Percentiles rank a stretch among this genome's conserved stretches.
These are phyloP conservation scores for Fraxinus pennsylvanica DNA, from an alignment of 257 asterid genomes.

Conservation along the genomic window DNA sequence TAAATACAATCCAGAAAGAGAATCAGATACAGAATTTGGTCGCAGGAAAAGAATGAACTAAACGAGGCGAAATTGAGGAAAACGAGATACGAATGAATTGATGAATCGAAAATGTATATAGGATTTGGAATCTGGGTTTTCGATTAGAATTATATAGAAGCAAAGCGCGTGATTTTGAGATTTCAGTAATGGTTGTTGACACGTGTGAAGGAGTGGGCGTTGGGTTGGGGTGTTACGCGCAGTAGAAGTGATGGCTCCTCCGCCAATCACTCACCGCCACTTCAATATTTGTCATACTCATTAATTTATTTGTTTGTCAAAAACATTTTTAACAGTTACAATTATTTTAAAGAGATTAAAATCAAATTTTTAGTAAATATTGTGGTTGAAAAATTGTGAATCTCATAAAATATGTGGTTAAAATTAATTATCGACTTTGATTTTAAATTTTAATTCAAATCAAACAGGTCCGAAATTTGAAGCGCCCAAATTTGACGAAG, in stretches of 20 bases:
- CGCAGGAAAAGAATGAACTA: slow-evolving; percentile 7
- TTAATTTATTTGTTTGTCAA: too few species aligned
- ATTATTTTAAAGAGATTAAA: too few species aligned
- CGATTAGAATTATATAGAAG: not conserved
- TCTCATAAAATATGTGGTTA: too few species aligned
- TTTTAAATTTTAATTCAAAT: too few species aligned
- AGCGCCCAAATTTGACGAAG: not conserved
- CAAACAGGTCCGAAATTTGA: not conserved
- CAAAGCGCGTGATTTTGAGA: not conserved
- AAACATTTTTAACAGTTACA: too few species aligned
- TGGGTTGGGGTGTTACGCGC: not conserved
- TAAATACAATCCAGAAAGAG: slow-evolving; percentile 1
- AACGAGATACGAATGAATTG: slow-evolving; percentile 9
- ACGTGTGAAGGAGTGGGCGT: not conserved
- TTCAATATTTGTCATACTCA: not conserved
- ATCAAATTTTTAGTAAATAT: too few species aligned
- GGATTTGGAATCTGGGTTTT: not conserved
- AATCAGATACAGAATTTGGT: not conserved
- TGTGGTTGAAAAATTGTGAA: too few species aligned
- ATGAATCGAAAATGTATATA: not conserved
- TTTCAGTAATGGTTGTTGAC: not conserved
- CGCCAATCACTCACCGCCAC: not conserved
- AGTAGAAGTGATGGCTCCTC: not conserved
- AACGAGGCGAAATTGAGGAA: slow-evolving; percentile 4
- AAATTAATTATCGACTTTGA: too few species aligned